Evolutionary conservation across 352 stramenopile species (phyloP), one percentile per base, ranked within the genome.

Genomic region (Hyphochytrium catenoides): DNA sequence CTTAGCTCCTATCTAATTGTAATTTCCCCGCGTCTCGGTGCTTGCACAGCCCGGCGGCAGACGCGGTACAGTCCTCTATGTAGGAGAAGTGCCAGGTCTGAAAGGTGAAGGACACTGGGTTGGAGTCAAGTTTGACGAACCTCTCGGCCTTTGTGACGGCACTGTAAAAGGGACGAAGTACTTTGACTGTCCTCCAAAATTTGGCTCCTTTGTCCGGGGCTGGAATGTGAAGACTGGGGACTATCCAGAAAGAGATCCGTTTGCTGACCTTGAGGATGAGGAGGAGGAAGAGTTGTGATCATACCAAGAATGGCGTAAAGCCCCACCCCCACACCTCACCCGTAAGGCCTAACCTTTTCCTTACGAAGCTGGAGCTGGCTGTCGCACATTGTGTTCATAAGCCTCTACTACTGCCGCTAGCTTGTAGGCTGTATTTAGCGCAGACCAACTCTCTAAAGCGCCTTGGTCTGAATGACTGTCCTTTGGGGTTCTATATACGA

Each of bases 91-190:
- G 29, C 52, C 85, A 11, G 79, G 92, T 40, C 62, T 95, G 37
- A 4, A 18, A 25, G 5, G 16, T 27, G n/a, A 42, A 39, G 83
- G 83, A 21, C 82, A 86, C 48, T 96, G 81, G 82, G 71, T 96
- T 4, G 90, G 90, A 22, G 73, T 98, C 24, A 57, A 67, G 21
- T 95, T 98, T 44, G 90, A 98, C 56, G 90, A 98, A 54, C 88
- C 90, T 11, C 55, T 92, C 16, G 83, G 83, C 36, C 84, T 86
- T 43, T 75, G 78, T 33, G 75, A 91, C 46, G 88, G 90, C 15
- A 81, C 58, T 1, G 74, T 90, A 33, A 89, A 90, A 40, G 81
- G 74, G 25, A 75, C 60, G 16, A 46, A 50, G 17, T 93, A 95
- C 56, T 97, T 96, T 54, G 57, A 84, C 40, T 93, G 82, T 36